Evolutionary conservation across 2,329 filamentous ascomycete genomes (phyloP).

Genomic region (Neocatenulostroma microsporum): DNA sequence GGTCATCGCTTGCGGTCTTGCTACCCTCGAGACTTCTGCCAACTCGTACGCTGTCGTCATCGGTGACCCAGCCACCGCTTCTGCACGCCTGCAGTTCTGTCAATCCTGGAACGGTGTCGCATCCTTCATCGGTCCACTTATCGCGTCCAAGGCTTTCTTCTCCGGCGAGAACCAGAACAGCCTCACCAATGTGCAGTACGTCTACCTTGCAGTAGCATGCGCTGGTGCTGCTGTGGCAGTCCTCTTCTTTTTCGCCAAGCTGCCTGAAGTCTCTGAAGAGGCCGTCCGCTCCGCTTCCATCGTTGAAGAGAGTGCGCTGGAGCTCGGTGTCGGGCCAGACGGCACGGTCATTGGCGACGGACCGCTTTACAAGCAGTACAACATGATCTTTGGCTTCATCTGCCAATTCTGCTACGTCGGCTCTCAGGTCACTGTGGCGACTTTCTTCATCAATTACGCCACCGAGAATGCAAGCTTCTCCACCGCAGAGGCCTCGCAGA

Average conservation of each 20-base stretch:
- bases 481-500: slow-evolving; percentile 26
- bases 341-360: slow-evolving; percentile 25
- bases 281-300: slow-evolving; percentile 22
- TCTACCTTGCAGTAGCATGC: slow-evolving; percentile 54
- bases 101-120: slow-evolving; percentile 53
- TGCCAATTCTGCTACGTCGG: slow-evolving; percentile 7
- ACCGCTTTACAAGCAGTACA: neutral
- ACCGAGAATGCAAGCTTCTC: slow-evolving; percentile 41
- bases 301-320: slow-evolving; percentile 21
- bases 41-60: slow-evolving; percentile 53
- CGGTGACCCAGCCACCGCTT: slow-evolving; percentile 52
- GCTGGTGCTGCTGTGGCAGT: slow-evolving; percentile 52
- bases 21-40: slow-evolving; percentile 52
- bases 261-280: slow-evolving; percentile 16
- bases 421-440: slow-evolving; percentile 23
- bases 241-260: slow-evolving; percentile 49
- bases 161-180: slow-evolving; percentile 36
- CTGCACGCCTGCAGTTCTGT: slow-evolving; percentile 44
- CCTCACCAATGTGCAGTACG: slow-evolving; percentile 55
- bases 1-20: slow-evolving; percentile 45
- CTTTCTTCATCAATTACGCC: slow-evolving; percentile 50
- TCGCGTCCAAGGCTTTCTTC: slow-evolving; percentile 57
- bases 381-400: slow-evolving; percentile 52
- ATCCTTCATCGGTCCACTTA: slow-evolving; percentile 51
- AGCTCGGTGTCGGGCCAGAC: slow-evolving; percentile 24